Evolutionary conservation across 176 grass and related monocot genomes (phyloP), one percentile per base, ranked within the genome.

Genomic region (Bothriochloa decipiens): DNA sequence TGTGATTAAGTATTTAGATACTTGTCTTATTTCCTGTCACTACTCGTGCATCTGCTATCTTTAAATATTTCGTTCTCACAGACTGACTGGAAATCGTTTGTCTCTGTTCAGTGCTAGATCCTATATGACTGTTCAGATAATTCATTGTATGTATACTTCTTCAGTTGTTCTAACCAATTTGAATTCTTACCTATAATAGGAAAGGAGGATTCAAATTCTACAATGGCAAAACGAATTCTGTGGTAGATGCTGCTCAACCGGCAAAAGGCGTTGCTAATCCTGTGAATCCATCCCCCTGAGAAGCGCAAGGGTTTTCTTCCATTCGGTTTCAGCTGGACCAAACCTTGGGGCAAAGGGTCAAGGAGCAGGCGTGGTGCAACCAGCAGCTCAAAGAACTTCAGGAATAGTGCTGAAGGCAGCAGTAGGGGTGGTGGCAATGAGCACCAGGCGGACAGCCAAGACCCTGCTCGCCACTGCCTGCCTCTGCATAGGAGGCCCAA

Each of bases 231-330:
- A 70, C 83, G 32, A 85, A 64, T 74, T 74, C 80, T 64, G 86
- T 88, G 58, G 43, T 49, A 49, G 78, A 40, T 76, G 63, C 49
- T 62, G 65, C 87, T 66, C 22, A 90, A 20, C 70, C 81, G 27
- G 74, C 73, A 47, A 86, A 92, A 82, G 80, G 47, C 23, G 77
- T 69, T 26, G 80, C 76, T 12, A 84, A 86, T 75, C 89, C 91
- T 74, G 87, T 76, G 13, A 90, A 82, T 14, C 20, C 89, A 69
- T 91, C 87, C 41, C n/a, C 90, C 74, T 25, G 89, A 86, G 73
- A 97, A 97, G 75, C 91, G 94, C 69, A 97, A 97, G 76, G 84
- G 86, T 64, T 77, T 89, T 57, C 82, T 88, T 53, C 23, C 91
- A 25, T 94, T 90, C 80, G 52, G 68, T 75, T 60, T 91, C 67